Conservation (phyloP, 441 rosid species). For the Syzygium malaccense region DNA sequence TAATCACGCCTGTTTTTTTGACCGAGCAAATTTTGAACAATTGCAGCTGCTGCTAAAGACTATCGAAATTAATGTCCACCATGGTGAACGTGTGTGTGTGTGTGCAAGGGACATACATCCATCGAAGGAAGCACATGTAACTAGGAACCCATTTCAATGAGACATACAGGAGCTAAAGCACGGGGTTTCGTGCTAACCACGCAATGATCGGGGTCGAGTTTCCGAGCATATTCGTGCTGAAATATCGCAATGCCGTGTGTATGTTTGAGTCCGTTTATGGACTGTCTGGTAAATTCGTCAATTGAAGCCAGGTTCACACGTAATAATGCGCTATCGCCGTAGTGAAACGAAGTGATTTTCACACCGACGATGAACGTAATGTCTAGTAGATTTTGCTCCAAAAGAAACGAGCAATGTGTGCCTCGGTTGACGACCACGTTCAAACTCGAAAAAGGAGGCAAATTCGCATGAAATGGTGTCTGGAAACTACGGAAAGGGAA, state of each 20-base stretch:
- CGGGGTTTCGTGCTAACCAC: background rate
- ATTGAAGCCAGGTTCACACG: background rate
- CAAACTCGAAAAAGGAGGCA: background rate
- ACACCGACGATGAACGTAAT: background rate
- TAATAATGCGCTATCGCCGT: background rate
- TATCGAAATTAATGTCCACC: background rate
- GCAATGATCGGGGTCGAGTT: background rate
- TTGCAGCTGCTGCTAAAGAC: background rate
- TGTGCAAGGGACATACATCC: background rate
- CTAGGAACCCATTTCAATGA: background rate
- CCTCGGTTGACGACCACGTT: background rate
- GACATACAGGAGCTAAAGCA: background rate
- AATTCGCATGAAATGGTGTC: background rate
- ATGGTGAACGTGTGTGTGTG: too few species aligned
- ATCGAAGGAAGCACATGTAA: background rate
- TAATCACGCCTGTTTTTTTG: background rate
- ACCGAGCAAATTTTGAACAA: background rate
- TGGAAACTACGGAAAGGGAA: constrained; percentile 1
- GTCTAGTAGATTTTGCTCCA: background rate
- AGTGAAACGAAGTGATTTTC: background rate
- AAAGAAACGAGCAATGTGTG: background rate
- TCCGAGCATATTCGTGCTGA: background rate
- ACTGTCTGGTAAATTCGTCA: background rate
- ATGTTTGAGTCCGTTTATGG: background rate
- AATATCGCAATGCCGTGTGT: background rate